Conservation (phyloP, 257 asterid species). For the Solanum ossicruentum region DNA sequence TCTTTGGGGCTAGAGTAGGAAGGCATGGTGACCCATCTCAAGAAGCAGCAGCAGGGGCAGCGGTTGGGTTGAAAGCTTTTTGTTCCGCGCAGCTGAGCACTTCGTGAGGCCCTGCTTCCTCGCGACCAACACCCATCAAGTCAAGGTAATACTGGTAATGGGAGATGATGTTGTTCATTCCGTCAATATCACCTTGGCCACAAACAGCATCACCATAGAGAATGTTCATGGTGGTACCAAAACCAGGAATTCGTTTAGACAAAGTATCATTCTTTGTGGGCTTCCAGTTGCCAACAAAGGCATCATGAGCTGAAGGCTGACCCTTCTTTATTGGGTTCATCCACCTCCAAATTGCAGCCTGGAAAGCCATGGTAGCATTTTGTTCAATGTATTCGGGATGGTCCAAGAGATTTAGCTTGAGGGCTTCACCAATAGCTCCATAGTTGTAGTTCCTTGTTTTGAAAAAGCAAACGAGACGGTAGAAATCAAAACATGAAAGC, state of each 20-base stretch:
- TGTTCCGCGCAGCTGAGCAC: conserved; percentile 67
- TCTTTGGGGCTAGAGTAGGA: not conserved
- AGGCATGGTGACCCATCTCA: conserved; percentile 7
- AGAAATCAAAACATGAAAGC: not conserved
- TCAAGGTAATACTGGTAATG: conserved; percentile 70
- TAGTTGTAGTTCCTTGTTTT: conserved; percentile 61
- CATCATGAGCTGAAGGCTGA: conserved; percentile 75
- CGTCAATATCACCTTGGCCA: conserved; percentile 71
- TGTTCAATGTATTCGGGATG: conserved; percentile 93
- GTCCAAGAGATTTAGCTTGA: conserved; percentile 55
- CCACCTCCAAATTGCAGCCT: conserved; percentile 80
- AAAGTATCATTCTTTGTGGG: conserved; percentile 78
- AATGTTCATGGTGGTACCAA: conserved; percentile 79
- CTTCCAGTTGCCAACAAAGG: conserved; percentile 69
- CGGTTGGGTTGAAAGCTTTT: conserved; percentile 38
- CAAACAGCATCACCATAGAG: conserved; percentile 65
- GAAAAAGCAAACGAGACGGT: not conserved
- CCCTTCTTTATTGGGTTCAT: conserved; percentile 64
- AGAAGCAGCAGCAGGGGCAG: conserved; percentile 27
- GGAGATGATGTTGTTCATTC: conserved; percentile 59
- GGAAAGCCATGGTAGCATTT: conserved; percentile 86
- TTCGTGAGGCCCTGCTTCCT: conserved; percentile 67
- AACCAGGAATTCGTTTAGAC: conserved; percentile 61
- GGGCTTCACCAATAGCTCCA: conserved; percentile 51
- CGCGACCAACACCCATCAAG: conserved; percentile 77